phyloP scores from a whole-genome alignment of 2,329 filamentous ascomycete genomes.

The Onygenales sp. region DNA sequence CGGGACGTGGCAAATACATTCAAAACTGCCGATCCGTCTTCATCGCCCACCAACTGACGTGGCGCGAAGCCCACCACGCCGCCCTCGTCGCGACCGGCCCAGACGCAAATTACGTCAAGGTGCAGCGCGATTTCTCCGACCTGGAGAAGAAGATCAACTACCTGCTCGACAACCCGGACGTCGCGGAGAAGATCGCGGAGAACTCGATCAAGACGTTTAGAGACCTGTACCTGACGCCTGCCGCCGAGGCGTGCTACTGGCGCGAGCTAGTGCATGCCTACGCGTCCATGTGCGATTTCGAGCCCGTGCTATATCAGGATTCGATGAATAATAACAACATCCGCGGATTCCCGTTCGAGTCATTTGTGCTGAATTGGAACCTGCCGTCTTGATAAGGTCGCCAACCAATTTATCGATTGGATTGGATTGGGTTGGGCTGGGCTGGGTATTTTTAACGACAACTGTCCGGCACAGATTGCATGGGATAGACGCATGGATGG shows the following conservation, averaged over 20 bases:
- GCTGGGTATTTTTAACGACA: too few relatives aligned
- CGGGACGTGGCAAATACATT: conserved; percentile 45
- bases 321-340: conserved; percentile 18
- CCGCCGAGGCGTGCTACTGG: conserved; percentile 49
- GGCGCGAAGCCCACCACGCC: conserved; percentile 41
- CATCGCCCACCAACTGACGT: conserved; percentile 40
- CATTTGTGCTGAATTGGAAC: conserved; percentile 23
- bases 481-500: too few relatives aligned
- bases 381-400: not conserved
- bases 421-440: too few relatives aligned
- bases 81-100: conserved; percentile 37
- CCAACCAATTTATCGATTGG: too few relatives aligned
- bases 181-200: conserved; percentile 41
- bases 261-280: conserved; percentile 35
- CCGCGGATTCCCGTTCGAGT: conserved; percentile 32
- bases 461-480: too few relatives aligned
- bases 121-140: conserved; percentile 48
- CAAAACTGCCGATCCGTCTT: conserved; percentile 43
- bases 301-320: conserved; percentile 25
- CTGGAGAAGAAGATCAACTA: conserved; percentile 36
- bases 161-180: conserved; percentile 33
- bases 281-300: conserved; percentile 31
- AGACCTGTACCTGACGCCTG: conserved; percentile 45
- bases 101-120: conserved; percentile 42
- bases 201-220: conserved; percentile 41